Evolutionary conservation across 1,139 yeast genomes (phyloP).

Genomic region (Geotrichum europaeum): DNA sequence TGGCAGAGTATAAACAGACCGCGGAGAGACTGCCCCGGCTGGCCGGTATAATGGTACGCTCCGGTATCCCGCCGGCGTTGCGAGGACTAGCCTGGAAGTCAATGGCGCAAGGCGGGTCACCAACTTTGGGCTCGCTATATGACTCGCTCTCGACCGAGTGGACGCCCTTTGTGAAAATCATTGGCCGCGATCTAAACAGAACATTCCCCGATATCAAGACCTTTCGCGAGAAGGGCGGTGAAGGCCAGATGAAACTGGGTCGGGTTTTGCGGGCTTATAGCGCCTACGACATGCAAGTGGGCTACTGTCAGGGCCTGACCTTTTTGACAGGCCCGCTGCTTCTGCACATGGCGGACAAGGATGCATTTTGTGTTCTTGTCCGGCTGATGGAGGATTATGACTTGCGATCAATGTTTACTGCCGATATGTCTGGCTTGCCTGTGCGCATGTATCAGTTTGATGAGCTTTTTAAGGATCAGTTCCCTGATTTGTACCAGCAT

Average conservation of each 20-base stretch:
- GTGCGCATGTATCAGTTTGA: constrained; percentile 52
- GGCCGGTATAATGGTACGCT: constrained; percentile 30
- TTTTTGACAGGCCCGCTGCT: constrained; percentile 62
- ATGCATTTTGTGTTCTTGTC: constrained; percentile 52
- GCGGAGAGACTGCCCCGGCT: constrained; percentile 32
- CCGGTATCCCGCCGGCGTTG: constrained; percentile 38
- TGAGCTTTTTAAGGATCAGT: constrained; percentile 38
- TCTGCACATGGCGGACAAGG: constrained; percentile 44
- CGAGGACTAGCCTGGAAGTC: constrained; percentile 38
- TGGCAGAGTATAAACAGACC: constrained; percentile 33
- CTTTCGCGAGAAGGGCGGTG: constrained; percentile 45
- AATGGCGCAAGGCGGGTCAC: constrained; percentile 34
- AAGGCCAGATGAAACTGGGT: constrained; percentile 44
- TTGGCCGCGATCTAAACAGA: constrained; percentile 55
- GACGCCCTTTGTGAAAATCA: constrained; percentile 47
- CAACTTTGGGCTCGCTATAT: constrained; percentile 35
- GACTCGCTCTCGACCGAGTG: constrained; percentile 39
- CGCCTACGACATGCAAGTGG: constrained; percentile 61
- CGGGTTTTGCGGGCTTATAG: constrained; percentile 60
- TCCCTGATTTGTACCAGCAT: constrained; percentile 45
- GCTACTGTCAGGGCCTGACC: constrained; percentile 66
- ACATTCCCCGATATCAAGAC: constrained; percentile 56
- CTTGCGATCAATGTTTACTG: constrained; percentile 53
- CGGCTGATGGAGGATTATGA: constrained; percentile 60
- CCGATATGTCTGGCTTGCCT: constrained; percentile 53